These are phyloP conservation scores for Fallopia convolvulus DNA, from an alignment of 148 eudicot genomes.

Conservation along the genomic window DNA sequence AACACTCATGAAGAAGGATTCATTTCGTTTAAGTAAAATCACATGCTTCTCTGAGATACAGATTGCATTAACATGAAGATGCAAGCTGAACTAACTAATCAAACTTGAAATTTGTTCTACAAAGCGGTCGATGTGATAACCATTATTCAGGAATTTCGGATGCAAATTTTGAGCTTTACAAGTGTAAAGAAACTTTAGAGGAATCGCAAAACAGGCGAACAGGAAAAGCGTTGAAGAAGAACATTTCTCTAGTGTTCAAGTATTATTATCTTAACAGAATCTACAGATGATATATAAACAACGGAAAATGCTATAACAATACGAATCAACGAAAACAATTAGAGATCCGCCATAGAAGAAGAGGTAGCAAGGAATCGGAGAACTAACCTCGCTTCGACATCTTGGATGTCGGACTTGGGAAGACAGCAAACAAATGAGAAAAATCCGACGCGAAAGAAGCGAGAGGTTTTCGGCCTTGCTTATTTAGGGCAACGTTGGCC, in stretches of 20 bases:
- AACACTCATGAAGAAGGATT: not conserved
- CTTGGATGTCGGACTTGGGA: not conserved
- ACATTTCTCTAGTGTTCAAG: not conserved
- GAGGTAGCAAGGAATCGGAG: not conserved
- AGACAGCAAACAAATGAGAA: not conserved
- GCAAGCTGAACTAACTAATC: not conserved
- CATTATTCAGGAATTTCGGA: too few relatives aligned
- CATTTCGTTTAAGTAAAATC: not conserved
- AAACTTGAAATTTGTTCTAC: not conserved
- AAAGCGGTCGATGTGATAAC: not conserved
- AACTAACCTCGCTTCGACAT: slow-evolving; percentile 12
- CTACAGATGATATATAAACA: not conserved
- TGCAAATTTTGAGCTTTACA: not conserved
- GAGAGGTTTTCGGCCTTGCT: not conserved
- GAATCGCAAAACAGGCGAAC: not conserved
- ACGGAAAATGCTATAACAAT: not conserved
- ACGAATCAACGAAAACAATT: not conserved
- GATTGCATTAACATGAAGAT: not conserved
- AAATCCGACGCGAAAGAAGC: not conserved
- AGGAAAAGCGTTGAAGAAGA: not conserved
- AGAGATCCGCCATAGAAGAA: not conserved
- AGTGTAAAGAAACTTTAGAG: not conserved
- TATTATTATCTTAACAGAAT: not conserved
- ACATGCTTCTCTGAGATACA: not conserved
- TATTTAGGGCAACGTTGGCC: not conserved